Evolutionary conservation across 305 asterid genomes (phyloP).

Genomic region (Plantago coronopus): DNA sequence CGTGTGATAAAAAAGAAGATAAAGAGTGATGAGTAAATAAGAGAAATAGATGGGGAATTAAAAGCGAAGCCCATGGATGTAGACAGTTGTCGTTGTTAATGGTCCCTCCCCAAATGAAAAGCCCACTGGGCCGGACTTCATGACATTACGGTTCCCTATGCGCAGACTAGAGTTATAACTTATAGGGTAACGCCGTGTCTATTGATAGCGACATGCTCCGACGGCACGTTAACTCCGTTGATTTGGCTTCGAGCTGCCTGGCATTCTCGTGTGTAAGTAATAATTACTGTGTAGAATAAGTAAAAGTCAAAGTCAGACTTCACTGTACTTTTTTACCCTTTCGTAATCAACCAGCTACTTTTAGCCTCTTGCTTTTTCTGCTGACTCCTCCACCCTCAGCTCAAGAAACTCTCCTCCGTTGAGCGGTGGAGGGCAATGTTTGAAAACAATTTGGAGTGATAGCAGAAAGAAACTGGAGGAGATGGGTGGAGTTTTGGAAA

Average conservation of each 20-base stretch:
- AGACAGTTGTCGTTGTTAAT: constrained; percentile 1
- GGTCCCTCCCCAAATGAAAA: neutral
- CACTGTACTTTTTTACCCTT: neutral
- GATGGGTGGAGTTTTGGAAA: too few relatives aligned
- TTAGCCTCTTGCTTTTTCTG: neutral
- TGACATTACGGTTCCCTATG: neutral
- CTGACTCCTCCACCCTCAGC: neutral
- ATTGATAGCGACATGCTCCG: neutral
- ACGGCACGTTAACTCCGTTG: too few relatives aligned
- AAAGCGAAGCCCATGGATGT: constrained; percentile 2
- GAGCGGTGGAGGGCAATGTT: too few relatives aligned
- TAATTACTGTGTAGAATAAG: neutral
- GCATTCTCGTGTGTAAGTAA: too few relatives aligned
- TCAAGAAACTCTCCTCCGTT: too few relatives aligned
- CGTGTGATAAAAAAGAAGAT: too few relatives aligned
- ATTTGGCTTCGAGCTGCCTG: too few relatives aligned
- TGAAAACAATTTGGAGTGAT: too few relatives aligned
- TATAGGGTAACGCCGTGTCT: neutral
- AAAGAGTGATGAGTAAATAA: too few relatives aligned
- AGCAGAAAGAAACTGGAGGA: too few relatives aligned
- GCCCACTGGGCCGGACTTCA: constrained; percentile 7
- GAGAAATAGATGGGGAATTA: too few relatives aligned
- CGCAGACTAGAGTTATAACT: too few relatives aligned
- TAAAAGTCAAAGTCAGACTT: constrained; percentile 6
- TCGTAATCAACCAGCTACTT: constrained; percentile 1